phyloP scores from a whole-genome alignment of 768 basidiomycete species.

The Cystobasidium onofrii region DNA sequence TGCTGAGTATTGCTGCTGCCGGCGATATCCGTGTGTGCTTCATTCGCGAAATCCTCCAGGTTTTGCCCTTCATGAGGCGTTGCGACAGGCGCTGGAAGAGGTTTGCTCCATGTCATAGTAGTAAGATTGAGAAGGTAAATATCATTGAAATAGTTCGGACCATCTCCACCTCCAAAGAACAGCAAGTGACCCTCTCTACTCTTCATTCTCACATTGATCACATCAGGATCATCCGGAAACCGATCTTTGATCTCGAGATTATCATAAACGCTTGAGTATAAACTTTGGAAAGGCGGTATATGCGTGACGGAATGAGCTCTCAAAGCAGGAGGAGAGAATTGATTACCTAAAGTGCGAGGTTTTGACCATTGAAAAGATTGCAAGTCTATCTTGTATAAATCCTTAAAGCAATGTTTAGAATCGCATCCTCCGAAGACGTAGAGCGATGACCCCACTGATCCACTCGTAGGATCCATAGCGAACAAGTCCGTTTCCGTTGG shows the following conservation, averaged over 20 bases:
- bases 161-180: conserved; percentile 25
- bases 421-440: conserved; percentile 34
- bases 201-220: not conserved
- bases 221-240: not conserved
- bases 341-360: not conserved
- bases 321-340: conserved; percentile 6
- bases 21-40: not conserved
- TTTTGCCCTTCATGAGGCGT: not conserved
- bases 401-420: conserved; percentile 25
- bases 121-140: conserved; percentile 21
- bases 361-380: conserved; percentile 19
- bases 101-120: conserved; percentile 23
- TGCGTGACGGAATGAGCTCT: conserved; percentile 25
- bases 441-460: not conserved
- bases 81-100: not conserved
- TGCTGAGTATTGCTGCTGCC: not conserved
- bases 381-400: conserved; percentile 33
- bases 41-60: not conserved
- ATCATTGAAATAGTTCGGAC: conserved; percentile 29
- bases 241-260: not conserved
- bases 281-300: conserved; percentile 20
- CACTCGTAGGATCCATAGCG: not conserved
- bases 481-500: not conserved
- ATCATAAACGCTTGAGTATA: not conserved
- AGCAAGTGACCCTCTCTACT: conserved; percentile 23